phyloP scores from a whole-genome alignment of 352 stramenopile species.

The Globisporangium echinulatum region DNA sequence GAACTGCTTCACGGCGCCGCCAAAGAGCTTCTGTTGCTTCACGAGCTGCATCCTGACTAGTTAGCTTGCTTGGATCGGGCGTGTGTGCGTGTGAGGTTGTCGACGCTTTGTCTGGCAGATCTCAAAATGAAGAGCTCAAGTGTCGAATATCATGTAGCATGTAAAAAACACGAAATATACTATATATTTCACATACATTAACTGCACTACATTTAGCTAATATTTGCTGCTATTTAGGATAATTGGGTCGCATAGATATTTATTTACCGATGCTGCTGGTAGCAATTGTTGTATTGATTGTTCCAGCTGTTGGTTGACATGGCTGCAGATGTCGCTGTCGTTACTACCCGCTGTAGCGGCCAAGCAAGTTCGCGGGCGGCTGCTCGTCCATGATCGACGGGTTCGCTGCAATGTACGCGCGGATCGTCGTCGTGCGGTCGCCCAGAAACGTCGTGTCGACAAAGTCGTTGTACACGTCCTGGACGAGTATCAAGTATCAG shows the following conservation, averaged over 20 bases:
- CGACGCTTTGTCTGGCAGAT: not conserved
- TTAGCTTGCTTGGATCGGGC: not conserved
- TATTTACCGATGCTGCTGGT: too few species aligned
- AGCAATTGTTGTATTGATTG: not conserved
- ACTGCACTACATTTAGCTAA: too few species aligned
- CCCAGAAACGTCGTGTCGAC: slow-evolving; percentile 88
- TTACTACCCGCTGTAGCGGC: slow-evolving; percentile 71
- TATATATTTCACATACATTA: too few species aligned
- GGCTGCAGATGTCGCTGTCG: not conserved
- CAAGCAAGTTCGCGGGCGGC: slow-evolving; percentile 62
- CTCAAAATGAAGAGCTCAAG: too few species aligned
- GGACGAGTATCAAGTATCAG: not conserved
- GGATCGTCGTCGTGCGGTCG: slow-evolving; percentile 83
- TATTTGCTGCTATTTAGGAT: too few species aligned
- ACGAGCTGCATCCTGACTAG: slow-evolving; percentile 49
- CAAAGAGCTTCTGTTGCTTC: slow-evolving; percentile 74
- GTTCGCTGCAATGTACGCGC: slow-evolving; percentile 76
- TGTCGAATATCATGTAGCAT: too few species aligned
- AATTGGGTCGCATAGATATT: too few species aligned
- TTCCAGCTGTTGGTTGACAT: too few species aligned
- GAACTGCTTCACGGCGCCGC: slow-evolving; percentile 78
- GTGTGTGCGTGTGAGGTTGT: not conserved
- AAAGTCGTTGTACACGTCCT: slow-evolving; percentile 75
- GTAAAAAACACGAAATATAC: too few species aligned
- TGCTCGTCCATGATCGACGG: slow-evolving; percentile 77